Conservation (phyloP, 2,329 filamentous ascomycete genomes). For the Eutypella sp. region DNA sequence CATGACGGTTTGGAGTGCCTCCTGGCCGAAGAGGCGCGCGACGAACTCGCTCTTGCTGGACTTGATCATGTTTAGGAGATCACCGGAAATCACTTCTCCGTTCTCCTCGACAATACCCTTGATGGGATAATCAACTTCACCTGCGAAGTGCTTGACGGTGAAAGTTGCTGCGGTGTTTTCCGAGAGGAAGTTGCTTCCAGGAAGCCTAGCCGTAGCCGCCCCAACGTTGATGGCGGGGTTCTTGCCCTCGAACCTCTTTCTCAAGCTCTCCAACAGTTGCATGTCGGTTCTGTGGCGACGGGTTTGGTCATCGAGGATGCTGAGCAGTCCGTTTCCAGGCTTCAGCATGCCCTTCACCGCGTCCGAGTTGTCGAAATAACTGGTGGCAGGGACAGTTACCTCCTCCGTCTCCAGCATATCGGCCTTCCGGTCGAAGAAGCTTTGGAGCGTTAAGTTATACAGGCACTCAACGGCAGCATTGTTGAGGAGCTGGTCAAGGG, state of each 20-base stretch:
- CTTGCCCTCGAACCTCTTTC: constrained; percentile 91
- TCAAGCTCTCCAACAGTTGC: constrained; percentile 84
- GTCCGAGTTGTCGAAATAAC: constrained; percentile 97
- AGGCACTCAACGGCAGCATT: constrained; percentile 90
- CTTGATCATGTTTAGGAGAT: constrained; percentile 90
- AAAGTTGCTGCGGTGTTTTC: constrained; percentile 77
- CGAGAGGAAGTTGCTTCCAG: constrained; percentile 85
- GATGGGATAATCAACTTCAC: constrained; percentile 90
- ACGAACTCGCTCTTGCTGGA: constrained; percentile 86
- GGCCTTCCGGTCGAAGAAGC: constrained; percentile 92
- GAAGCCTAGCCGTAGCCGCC: constrained; percentile 67
- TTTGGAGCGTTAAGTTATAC: constrained; percentile 90
- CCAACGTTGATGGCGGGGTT: constrained; percentile 84
- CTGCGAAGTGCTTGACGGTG: constrained; percentile 91
- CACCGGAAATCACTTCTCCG: constrained; percentile 89
- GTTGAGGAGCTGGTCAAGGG: constrained; percentile 87
- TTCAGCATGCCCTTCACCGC: constrained; percentile 89
- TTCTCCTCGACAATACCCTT: constrained; percentile 90
- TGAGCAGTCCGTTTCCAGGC: constrained; percentile 83
- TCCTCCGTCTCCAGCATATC: constrained; percentile 94
- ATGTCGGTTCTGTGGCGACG: constrained; percentile 81
- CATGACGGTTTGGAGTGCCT: constrained; percentile 85
- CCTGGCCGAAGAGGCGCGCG: constrained; percentile 88
- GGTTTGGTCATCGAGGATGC: constrained; percentile 94
- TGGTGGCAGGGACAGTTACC: constrained; percentile 81